Evolutionary conservation across 179 eudicot species (phyloP), one percentile per base, ranked within the genome.

Genomic region (Beta corolliflora): DNA sequence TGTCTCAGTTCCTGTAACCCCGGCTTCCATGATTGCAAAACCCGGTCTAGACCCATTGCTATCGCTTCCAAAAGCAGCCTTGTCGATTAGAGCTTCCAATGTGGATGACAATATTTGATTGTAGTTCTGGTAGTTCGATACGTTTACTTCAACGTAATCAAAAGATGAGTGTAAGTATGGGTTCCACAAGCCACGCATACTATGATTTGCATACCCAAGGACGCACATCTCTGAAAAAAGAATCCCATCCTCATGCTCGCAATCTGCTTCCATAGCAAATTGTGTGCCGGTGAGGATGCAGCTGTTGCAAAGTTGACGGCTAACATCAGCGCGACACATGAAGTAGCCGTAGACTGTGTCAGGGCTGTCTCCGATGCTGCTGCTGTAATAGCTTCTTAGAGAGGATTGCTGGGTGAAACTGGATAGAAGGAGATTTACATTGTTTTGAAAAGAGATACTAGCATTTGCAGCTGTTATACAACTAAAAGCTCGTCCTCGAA

Each of bases 281-380:
- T 70, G 14, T 23, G 81, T 82, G 0, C 72, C 73, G 21, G 73
- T 56, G 23, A 67, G 41, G 45, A 82, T 64, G 70, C 85, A 82
- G 19, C 12, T 58, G 56, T 45, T 4, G 45, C 83, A 81, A 4
- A 21, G 68, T 31, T 65, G 36, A 14, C 18, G 68, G 19, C 56
- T 25, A 11, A 73, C 21, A 60, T 82, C 81, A 2, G 78, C 81
- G 0, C 81, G 78, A 53, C 85, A 82, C 81, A 82, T 63, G 59
- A 78, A 78, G 61, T 82, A 82, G 66, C 89, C 85, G 54, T 81
- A 79, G 5, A 77, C 85, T 36, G 3, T 29, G 61, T 82, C 75
- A 4, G 70, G 69, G 77, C 8, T 19, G 4, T 21, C 53, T 48
- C 89, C 85, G 5, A 61, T 65, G 25, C 80, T 81, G 65, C 44